Conservation (phyloP, 495 filamentous ascomycete species). For the Aspergillus sclerotioniger region DNA sequence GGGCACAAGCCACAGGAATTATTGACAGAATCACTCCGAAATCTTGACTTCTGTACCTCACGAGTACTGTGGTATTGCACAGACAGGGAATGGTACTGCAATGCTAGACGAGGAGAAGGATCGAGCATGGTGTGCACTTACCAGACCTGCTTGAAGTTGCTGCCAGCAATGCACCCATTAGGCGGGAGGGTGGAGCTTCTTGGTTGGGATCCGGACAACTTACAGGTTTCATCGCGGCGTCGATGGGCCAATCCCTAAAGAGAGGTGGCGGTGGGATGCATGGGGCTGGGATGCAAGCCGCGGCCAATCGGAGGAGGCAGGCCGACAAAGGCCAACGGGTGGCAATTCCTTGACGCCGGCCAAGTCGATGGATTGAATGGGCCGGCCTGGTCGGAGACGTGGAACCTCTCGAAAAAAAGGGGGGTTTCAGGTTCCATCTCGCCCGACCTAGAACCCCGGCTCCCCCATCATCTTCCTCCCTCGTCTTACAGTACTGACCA, state of each 20-base stretch:
- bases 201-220: background rate
- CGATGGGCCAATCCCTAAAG: slow-evolving; percentile 1
- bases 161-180: background rate
- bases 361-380: background rate
- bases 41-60: no score
- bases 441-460: background rate
- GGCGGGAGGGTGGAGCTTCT: background rate
- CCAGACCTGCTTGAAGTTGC: background rate
- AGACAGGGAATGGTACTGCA: background rate
- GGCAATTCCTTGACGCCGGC: slow-evolving; percentile 2
- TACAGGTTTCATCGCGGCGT: background rate
- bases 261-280: background rate
- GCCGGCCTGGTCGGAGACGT: slow-evolving; percentile 2
- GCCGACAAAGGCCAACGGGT: background rate
- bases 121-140: background rate
- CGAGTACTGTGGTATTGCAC: background rate
- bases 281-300: background rate
- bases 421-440: slow-evolving; percentile 7
- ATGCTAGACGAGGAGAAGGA: background rate
- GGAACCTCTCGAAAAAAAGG: background rate
- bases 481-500: background rate
- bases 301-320: background rate
- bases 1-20: no score
- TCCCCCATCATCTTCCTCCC: background rate
- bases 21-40: no score